These are phyloP conservation scores for Wickerhamiella cacticola DNA, from an alignment of 805 yeast species.

Conservation along the genomic window DNA sequence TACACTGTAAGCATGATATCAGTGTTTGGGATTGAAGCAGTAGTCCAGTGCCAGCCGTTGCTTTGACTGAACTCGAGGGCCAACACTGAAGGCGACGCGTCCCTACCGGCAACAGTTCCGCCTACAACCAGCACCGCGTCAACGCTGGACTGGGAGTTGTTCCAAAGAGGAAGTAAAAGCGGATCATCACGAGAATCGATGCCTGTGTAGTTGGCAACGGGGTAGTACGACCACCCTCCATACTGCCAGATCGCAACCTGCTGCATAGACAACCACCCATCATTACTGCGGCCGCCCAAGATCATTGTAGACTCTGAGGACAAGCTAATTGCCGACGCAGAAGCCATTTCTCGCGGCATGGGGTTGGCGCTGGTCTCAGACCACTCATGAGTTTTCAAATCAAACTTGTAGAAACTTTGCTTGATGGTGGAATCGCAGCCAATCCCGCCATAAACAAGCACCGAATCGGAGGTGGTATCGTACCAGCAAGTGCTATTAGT, in stretches of 20 bases:
- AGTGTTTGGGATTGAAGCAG: conserved; percentile 6
- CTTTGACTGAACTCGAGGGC: conserved; percentile 30
- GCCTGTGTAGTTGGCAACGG: conserved; percentile 24
- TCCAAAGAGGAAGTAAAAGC: conserved; percentile 44
- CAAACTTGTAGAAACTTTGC: conserved; percentile 20
- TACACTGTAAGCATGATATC: conserved; percentile 17
- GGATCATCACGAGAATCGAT: conserved; percentile 46
- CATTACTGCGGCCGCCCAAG: conserved; percentile 51
- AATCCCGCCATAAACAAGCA: conserved; percentile 27
- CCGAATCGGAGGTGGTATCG: conserved; percentile 17
- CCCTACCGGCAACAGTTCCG: conserved; percentile 37
- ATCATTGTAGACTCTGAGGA: conserved; percentile 25
- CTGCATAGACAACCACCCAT: conserved; percentile 61
- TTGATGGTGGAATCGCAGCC: conserved; percentile 20
- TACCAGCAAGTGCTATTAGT: conserved; percentile 24
- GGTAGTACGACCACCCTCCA: conserved; percentile 51
- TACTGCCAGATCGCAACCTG: conserved; percentile 67
- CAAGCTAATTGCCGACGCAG: conserved; percentile 18
- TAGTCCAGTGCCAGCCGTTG: conserved; percentile 37
- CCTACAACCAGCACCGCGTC: conserved; percentile 43
- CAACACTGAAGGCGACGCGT: conserved; percentile 36
- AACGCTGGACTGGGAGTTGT: conserved; percentile 16
- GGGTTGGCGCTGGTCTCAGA: conserved; percentile 12
- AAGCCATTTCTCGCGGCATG: conserved; percentile 24
- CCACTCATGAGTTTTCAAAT: conserved; percentile 17